phyloP scores from a whole-genome alignment of 139 green algal genomes.

The Chlorella sp. region DNA sequence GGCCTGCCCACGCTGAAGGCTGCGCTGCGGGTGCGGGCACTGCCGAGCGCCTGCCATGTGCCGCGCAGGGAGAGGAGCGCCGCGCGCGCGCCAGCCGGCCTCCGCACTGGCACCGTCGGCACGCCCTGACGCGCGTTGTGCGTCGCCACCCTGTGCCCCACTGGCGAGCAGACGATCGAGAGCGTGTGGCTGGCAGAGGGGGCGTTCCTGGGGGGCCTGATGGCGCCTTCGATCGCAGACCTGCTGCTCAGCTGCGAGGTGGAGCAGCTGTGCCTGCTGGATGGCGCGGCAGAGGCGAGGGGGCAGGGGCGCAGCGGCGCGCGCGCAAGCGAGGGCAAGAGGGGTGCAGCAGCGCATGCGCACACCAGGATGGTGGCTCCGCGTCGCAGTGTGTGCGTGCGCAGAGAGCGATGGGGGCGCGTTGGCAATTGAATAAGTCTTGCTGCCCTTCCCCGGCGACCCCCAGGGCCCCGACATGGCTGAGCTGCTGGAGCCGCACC shows the following conservation, averaged over 20 bases:
- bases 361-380: too few relatives aligned
- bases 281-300: constrained; percentile 4
- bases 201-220: constrained; percentile 12
- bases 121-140: not conserved
- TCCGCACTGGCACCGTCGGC: not conserved
- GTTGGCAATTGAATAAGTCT: not conserved
- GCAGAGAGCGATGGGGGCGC: not conserved
- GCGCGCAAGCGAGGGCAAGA: not conserved
- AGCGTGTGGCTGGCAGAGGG: constrained; percentile 18
- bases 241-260: constrained; percentile 35
- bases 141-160: not conserved
- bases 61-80: not conserved
- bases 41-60: not conserved
- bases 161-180: constrained; percentile 8
- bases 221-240: constrained; percentile 14
- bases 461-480: constrained; percentile 1
- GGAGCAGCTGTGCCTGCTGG: constrained; percentile 35
- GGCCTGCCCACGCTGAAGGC: constrained; percentile 24
- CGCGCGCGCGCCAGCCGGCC: not conserved
- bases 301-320: not conserved
- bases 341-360: not conserved
- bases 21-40: constrained; percentile 11
- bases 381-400: too few relatives aligned
- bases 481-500: constrained; percentile 20
- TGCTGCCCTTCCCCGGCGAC: not conserved